Evolutionary conservation across 371 early-diverging fungal species (phyloP).

Genomic region (Choanephora cucurbitarum): DNA sequence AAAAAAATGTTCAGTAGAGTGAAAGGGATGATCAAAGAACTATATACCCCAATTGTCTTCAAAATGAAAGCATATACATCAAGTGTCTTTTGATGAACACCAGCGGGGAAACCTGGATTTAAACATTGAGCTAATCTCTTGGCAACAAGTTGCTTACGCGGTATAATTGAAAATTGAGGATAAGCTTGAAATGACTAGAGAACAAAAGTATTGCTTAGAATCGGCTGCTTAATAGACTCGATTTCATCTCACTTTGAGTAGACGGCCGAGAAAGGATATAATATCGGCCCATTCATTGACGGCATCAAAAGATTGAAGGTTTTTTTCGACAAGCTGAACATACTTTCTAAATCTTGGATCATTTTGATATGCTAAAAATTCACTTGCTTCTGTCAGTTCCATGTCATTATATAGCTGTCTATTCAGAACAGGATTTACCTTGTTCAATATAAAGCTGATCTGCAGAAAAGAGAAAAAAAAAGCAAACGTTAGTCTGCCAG

Average conservation of each 20-base stretch:
- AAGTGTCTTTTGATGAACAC: constrained; percentile 97
- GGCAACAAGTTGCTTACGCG: constrained; percentile 84
- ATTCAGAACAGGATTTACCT: constrained; percentile 4
- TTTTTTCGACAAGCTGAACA: constrained; percentile 80
- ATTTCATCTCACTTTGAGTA: constrained; percentile 66
- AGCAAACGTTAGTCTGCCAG: not conserved
- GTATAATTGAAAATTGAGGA: constrained; percentile 76
- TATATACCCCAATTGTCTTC: constrained; percentile 75
- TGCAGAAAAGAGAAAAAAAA: constrained; percentile 6
- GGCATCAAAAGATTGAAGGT: constrained; percentile 87
- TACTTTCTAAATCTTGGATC: constrained; percentile 84
- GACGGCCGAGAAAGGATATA: constrained; percentile 85
- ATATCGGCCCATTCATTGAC: constrained; percentile 97
- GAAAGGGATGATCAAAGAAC: not conserved
- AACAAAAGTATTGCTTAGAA: not conserved
- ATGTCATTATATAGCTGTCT: too few species aligned
- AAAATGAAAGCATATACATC: constrained; percentile 92
- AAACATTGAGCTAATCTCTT: constrained; percentile 98
- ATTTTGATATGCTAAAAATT: constrained; percentile 27
- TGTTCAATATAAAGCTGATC: constrained; percentile 17
- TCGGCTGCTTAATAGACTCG: not conserved
- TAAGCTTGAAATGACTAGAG: constrained; percentile 78
- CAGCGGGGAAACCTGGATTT: constrained; percentile 98
- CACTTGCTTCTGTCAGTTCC: not conserved
- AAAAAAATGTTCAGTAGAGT: not conserved